A percentile compares a stretch with the other conserved stretches of the same genome.
Conservation (phyloP, 1,139 yeast genomes). For the Yamadazyma oceani region DNA sequence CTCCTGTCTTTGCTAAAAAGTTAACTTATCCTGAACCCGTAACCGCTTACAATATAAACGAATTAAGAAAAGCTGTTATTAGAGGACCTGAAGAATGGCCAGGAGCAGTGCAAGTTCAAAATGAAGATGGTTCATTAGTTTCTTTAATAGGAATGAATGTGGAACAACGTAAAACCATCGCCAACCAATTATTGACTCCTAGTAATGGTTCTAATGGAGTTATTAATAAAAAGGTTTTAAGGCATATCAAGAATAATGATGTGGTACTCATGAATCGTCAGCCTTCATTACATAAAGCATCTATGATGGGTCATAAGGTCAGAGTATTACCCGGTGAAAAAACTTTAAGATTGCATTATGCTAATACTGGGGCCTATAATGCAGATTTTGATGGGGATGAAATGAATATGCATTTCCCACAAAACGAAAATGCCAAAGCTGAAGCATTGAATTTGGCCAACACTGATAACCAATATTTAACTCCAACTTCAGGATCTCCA, state of each 20-base stretch:
- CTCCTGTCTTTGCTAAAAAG: constrained; percentile 95
- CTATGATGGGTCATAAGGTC: constrained; percentile 99
- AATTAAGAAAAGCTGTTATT: constrained; percentile 89
- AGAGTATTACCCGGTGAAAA: constrained; percentile 97
- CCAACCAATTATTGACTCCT: constrained; percentile 93
- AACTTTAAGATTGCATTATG: constrained; percentile 94
- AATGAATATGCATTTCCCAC: constrained; percentile 99
- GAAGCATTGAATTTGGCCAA: constrained; percentile 95
- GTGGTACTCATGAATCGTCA: constrained; percentile 98
- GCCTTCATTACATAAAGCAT: constrained; percentile 98
- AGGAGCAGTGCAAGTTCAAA: constrained; percentile 95
- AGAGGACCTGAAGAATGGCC: constrained; percentile 99
- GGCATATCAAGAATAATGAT: constrained; percentile 93
- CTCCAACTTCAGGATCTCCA: constrained; percentile 98
- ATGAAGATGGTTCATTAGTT: constrained; percentile 89
- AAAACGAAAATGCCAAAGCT: constrained; percentile 95
- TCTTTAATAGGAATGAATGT: constrained; percentile 84
- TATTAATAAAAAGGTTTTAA: constrained; percentile 85
- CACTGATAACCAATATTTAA: constrained; percentile 94
- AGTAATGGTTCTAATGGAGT: constrained; percentile 50
- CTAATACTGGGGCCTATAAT: constrained; percentile 98
- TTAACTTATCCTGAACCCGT: constrained; percentile 98
- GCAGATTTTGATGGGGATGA: constrained; percentile 99
- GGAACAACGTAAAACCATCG: constrained; percentile 95
- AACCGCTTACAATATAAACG: constrained; percentile 88